Evolutionary conservation across 768 basidiomycete genomes (phyloP).

Genomic region (Podaxis rugospora): DNA sequence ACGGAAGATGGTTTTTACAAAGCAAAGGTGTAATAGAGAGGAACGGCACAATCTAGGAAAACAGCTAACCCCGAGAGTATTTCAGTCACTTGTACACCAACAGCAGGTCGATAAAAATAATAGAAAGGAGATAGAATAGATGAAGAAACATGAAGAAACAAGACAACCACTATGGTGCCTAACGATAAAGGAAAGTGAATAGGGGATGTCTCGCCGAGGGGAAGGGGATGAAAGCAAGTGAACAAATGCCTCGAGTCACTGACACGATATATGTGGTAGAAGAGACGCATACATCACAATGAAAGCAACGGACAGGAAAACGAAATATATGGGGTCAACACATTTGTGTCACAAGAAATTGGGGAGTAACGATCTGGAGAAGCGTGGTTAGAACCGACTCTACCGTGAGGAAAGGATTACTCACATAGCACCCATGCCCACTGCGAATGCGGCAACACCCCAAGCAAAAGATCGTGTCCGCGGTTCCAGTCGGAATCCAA

Average conservation of each 20-base stretch:
- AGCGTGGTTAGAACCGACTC: constrained; percentile 5
- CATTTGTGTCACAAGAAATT: constrained; percentile 44
- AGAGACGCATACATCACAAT: neutral
- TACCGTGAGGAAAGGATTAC: constrained; percentile 25
- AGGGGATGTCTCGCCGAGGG: constrained; percentile 14
- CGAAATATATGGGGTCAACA: constrained; percentile 13
- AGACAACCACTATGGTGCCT: neutral
- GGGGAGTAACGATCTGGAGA: constrained; percentile 51
- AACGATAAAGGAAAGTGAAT: constrained; percentile 3
- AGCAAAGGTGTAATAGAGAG: neutral
- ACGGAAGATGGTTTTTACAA: constrained; percentile 2
- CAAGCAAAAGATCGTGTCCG: constrained; percentile 74
- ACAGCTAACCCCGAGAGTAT: constrained; percentile 5
- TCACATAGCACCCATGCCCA: constrained; percentile 79
- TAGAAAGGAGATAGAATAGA: constrained; percentile 6
- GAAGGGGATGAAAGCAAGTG: constrained; percentile 8
- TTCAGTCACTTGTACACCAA: constrained; percentile 4
- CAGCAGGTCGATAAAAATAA: constrained; percentile 11
- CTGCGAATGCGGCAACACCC: constrained; percentile 81
- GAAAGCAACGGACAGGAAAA: constrained; percentile 10
- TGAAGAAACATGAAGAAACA: constrained; percentile 4
- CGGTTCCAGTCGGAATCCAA: constrained; percentile 55
- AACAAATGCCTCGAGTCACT: neutral
- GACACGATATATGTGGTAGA: neutral
- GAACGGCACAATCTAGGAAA: constrained; percentile 1